phyloP scores from a whole-genome alignment of 371 early-diverging fungal genomes.

The Mucor sp. region DNA sequence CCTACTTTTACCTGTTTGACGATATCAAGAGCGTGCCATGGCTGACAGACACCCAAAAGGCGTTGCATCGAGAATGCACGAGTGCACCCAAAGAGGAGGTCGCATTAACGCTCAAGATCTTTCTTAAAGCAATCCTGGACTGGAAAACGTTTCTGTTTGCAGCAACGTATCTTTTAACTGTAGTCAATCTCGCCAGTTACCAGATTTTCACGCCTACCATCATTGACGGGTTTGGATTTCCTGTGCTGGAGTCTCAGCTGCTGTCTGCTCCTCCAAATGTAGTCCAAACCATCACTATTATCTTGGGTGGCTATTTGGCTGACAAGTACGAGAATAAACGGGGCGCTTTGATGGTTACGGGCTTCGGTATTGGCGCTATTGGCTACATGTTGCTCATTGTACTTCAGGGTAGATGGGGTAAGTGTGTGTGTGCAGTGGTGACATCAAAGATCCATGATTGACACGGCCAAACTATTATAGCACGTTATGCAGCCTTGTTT shows the following conservation, averaged over 20 bases:
- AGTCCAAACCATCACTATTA: constrained; percentile 12
- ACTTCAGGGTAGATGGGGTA: constrained; percentile 33
- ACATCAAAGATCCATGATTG: not conserved
- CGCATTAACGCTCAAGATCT: constrained; percentile 7
- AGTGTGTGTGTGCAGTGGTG: not conserved
- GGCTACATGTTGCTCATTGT: constrained; percentile 26
- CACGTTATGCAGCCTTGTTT: constrained; percentile 21
- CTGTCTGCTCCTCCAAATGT: constrained; percentile 44
- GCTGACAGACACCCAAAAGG: constrained; percentile 35
- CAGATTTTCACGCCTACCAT: constrained; percentile 28
- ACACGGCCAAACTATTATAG: constrained; percentile 11
- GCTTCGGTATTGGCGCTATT: constrained; percentile 21
- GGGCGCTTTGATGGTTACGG: constrained; percentile 22
- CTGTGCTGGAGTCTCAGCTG: constrained; percentile 37
- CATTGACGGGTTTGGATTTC: constrained; percentile 42
- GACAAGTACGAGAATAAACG: constrained; percentile 30
- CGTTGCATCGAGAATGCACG: constrained; percentile 14
- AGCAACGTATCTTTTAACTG: constrained; percentile 12
- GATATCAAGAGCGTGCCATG: constrained; percentile 25
- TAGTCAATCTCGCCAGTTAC: constrained; percentile 24
- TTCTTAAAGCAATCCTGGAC: constrained; percentile 13
- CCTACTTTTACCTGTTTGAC: constrained; percentile 37
- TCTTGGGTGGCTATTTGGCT: constrained; percentile 25
- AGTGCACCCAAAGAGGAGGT: not conserved
- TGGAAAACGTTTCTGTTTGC: constrained; percentile 32